phyloP scores from a whole-genome alignment of 345 rosid species.

The Citrus unshiu region DNA sequence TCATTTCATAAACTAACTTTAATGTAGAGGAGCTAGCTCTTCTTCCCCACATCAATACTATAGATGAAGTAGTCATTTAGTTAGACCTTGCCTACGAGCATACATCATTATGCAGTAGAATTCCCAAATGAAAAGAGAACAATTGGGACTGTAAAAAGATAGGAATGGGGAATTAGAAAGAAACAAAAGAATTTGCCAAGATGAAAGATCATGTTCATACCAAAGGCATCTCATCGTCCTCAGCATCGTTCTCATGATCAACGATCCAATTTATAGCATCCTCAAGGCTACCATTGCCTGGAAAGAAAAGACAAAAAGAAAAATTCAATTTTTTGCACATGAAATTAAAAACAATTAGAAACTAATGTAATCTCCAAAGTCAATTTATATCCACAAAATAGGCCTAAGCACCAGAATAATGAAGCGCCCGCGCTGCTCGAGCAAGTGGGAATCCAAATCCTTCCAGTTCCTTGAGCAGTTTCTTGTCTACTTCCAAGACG shows the following conservation, averaged over 20 bases:
- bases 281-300: slow-evolving; percentile 63
- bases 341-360: neutral
- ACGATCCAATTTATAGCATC: slow-evolving; percentile 77
- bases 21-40: neutral
- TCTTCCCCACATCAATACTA: neutral
- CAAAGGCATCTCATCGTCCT: slow-evolving; percentile 61
- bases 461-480: slow-evolving; percentile 60
- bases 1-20: neutral
- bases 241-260: slow-evolving; percentile 69
- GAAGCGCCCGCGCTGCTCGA: slow-evolving; percentile 62
- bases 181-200: neutral
- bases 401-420: slow-evolving; percentile 50
- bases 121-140: no score
- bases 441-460: slow-evolving; percentile 60
- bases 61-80: neutral
- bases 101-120: neutral
- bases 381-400: neutral
- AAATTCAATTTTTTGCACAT: neutral
- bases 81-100: neutral
- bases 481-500: slow-evolving; percentile 47
- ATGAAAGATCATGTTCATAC: slow-evolving; percentile 46
- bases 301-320: neutral
- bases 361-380: neutral
- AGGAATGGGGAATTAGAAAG: neutral
- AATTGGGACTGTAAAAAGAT: no score